Evolutionary conservation across 768 basidiomycete species (phyloP).

Genomic region (Chalciporus pseudorubinellus): DNA sequence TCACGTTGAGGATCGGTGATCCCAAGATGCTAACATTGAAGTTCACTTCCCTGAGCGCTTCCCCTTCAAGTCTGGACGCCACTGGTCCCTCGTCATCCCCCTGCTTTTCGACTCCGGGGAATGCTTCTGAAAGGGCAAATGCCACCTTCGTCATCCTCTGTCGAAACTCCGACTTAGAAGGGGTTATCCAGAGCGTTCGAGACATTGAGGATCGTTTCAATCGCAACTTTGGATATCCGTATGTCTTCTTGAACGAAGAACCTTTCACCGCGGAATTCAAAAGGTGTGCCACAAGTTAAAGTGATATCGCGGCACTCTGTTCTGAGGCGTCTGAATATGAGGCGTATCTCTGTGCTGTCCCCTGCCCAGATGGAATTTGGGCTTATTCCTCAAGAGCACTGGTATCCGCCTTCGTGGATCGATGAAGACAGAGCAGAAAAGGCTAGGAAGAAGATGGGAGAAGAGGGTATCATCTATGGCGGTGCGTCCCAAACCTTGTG

Average conservation of each 20-base stretch:
- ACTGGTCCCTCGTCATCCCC: background rate
- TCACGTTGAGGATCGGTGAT: background rate
- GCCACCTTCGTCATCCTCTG: constrained; percentile 61
- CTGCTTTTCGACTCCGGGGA: background rate
- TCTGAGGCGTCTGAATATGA: constrained; percentile 20
- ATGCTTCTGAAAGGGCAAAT: constrained; percentile 39
- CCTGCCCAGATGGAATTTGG: constrained; percentile 53
- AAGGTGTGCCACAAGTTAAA: constrained; percentile 23
- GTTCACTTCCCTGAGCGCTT: background rate
- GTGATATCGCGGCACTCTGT: background rate
- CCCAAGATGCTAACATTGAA: background rate
- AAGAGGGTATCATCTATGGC: constrained; percentile 46
- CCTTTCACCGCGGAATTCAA: constrained; percentile 54
- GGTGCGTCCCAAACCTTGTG: constrained; percentile 30
- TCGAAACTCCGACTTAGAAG: constrained; percentile 46
- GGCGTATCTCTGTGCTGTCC: constrained; percentile 39
- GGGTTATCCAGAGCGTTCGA: constrained; percentile 47
- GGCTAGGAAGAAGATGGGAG: constrained; percentile 51
- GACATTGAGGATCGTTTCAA: constrained; percentile 63
- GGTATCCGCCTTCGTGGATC: constrained; percentile 71
- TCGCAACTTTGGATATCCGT: constrained; percentile 53
- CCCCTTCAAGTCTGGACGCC: background rate
- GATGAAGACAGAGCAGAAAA: constrained; percentile 61
- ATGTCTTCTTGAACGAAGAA: constrained; percentile 65
- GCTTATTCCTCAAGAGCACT: constrained; percentile 56